These are phyloP conservation scores for Ustilago cynodontis DNA, from an alignment of 1,284 basidiomycete species.

Conservation along the genomic window DNA sequence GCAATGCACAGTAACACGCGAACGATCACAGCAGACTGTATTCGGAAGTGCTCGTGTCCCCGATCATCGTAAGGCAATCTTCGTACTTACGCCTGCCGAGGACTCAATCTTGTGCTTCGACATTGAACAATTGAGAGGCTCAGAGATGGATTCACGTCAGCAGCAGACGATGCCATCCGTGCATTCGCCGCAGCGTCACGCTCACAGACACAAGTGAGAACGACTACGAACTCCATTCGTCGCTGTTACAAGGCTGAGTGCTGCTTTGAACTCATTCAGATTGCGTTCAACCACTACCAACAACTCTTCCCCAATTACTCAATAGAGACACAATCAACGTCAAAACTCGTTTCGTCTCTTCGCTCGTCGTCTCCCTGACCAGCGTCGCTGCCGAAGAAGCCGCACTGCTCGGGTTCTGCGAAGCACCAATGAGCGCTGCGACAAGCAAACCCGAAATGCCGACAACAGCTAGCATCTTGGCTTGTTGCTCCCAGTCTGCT, in stretches of 20 bases:
- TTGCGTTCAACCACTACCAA: conserved; percentile 7
- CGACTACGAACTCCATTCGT: no score
- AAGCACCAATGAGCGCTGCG: conserved; percentile 32
- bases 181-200: no score
- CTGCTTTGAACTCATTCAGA: neutral
- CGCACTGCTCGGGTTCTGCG: conserved; percentile 1
- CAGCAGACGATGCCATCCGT: no score
- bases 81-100: no score
- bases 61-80: no score
- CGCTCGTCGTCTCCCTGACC: neutral
- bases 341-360: conserved; percentile 26
- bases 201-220: no score
- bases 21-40: no score
- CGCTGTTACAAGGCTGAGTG: neutral
- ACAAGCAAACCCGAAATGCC: conserved; percentile 40
- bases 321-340: conserved; percentile 34
- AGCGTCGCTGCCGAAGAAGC: neutral
- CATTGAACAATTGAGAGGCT: no score
- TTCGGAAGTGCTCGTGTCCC: no score
- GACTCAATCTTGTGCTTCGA: no score
- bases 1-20: neutral
- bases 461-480: conserved; percentile 41
- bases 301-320: conserved; percentile 31
- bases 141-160: no score
- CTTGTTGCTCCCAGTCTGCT: conserved; percentile 9